Conservation (phyloP, 2,329 filamentous ascomycete species). For the Aureobasidium sp. region DNA sequence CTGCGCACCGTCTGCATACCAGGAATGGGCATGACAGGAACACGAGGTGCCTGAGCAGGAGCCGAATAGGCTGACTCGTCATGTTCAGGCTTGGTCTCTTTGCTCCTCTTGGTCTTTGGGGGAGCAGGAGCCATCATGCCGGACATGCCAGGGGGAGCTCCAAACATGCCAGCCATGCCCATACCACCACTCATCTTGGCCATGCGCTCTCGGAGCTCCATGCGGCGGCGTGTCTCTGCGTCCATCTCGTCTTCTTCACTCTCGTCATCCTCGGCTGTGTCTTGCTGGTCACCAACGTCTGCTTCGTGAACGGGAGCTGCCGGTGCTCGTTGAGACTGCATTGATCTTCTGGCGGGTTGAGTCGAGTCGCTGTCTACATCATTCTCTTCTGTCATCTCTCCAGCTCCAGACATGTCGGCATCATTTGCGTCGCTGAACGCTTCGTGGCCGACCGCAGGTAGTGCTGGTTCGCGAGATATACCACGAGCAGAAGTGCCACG, state of each 20-base stretch:
- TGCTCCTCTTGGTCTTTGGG: conserved; percentile 32
- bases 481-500: not conserved
- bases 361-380: conserved; percentile 61
- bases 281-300: conserved; percentile 42
- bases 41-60: conserved; percentile 26
- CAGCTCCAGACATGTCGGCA: conserved; percentile 55
- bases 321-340: conserved; percentile 28
- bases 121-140: conserved; percentile 40
- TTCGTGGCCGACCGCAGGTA: conserved; percentile 30
- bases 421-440: conserved; percentile 55
- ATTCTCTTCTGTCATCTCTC: conserved; percentile 53
- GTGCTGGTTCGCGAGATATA: not conserved
- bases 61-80: conserved; percentile 24
- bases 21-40: conserved; percentile 55
- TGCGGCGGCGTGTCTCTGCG: conserved; percentile 72
- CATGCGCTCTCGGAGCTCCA: conserved; percentile 90
- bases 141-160: conserved; percentile 58
- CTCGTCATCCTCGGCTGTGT: conserved; percentile 48
- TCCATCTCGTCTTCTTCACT: conserved; percentile 80
- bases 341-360: conserved; percentile 13
- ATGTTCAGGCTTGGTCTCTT: conserved; percentile 19
- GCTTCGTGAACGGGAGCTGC: conserved; percentile 33
- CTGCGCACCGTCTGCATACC: conserved; percentile 49
- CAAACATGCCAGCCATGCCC: conserved; percentile 94
- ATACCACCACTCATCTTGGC: conserved; percentile 97